Conservation (phyloP, 2,329 filamentous ascomycete genomes). For the Colletotrichum acutatum region DNA sequence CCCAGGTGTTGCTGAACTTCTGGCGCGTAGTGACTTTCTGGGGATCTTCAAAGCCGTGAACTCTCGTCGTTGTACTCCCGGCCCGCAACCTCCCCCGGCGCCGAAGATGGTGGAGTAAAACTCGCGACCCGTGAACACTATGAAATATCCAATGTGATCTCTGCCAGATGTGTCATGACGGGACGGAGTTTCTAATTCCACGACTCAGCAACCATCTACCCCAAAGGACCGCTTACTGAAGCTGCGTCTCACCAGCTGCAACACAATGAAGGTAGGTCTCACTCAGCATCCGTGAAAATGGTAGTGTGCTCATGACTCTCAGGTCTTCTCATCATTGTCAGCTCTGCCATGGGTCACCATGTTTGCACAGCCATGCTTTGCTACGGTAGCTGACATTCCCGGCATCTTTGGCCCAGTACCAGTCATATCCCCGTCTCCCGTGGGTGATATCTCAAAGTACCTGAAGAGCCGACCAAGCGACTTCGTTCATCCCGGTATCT, state of each 20-base stretch:
- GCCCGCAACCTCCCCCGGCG: slow-evolving; percentile 11
- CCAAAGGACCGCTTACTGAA: background rate
- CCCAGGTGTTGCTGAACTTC: background rate
- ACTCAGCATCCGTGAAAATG: background rate
- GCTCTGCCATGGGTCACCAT: background rate
- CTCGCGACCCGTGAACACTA: too few species aligned
- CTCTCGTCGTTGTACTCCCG: background rate
- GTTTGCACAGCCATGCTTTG: background rate
- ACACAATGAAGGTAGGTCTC: background rate
- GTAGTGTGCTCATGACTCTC: background rate
- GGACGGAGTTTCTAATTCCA: background rate
- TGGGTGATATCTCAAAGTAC: slow-evolving; percentile 9
- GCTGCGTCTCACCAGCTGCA: background rate
- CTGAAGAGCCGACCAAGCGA: slow-evolving; percentile 21
- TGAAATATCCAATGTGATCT: background rate
- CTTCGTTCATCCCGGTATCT: slow-evolving; percentile 26
- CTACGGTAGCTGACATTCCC: slow-evolving; percentile 20
- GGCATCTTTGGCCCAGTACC: slow-evolving; percentile 7
- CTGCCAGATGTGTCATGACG: background rate
- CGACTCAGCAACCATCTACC: background rate
- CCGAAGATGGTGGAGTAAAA: background rate
- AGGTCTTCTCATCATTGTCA: background rate
- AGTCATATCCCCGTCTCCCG: background rate
- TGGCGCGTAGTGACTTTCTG: background rate
- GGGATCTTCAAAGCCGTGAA: background rate